Evolutionary conservation across 495 filamentous ascomycete species (phyloP).

Genomic region (Lophiotrema nucula): DNA sequence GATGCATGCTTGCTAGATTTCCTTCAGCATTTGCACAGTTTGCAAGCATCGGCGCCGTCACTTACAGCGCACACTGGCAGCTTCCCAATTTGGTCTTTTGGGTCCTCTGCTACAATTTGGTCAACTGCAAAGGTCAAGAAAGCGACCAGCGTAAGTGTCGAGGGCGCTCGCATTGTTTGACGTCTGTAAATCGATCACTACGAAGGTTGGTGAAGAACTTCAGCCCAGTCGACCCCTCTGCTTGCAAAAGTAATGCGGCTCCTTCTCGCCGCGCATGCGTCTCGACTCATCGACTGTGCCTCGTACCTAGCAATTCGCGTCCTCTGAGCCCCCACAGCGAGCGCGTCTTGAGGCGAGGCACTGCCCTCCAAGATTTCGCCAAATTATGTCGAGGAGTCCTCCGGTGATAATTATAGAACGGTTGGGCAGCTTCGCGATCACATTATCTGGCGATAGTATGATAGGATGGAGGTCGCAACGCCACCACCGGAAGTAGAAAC

Average conservation of each 20-base stretch:
- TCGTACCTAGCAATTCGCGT: too few relatives aligned
- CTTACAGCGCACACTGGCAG: conserved; percentile 7
- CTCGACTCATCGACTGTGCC: neutral
- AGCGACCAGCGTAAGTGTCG: neutral
- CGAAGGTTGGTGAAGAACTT: neutral
- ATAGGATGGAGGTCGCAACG: neutral
- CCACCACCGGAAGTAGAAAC: neutral
- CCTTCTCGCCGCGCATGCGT: neutral
- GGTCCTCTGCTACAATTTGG: neutral
- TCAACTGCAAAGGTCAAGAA: neutral
- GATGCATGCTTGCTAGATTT: conserved; percentile 4
- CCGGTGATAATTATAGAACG: neutral
- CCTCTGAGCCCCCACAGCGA: too few relatives aligned
- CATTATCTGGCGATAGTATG: neutral
- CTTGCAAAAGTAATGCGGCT: neutral
- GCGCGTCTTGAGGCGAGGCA: neutral
- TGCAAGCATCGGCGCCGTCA: neutral
- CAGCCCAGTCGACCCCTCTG: neutral
- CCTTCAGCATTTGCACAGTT: neutral
- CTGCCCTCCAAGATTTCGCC: neutral
- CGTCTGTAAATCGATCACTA: neutral
- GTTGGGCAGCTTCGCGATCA: neutral
- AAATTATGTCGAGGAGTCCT: neutral
- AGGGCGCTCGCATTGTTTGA: neutral
- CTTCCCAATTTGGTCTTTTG: neutral